Evolutionary conservation across 352 stramenopile genomes (phyloP).

Genomic region (Phytophthora agathidicida): DNA sequence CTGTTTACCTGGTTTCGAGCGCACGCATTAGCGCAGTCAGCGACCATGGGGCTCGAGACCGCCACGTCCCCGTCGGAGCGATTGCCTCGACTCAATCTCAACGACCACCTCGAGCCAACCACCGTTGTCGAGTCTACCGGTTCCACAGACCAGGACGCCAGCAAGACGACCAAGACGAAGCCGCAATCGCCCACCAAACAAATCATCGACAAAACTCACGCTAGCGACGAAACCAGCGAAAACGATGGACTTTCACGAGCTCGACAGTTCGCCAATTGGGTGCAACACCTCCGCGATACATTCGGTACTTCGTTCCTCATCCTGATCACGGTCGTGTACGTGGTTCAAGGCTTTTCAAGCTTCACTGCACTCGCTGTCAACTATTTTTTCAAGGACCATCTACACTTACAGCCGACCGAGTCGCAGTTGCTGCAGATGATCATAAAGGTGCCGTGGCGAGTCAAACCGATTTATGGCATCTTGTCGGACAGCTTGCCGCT

Average conservation of each 20-base stretch:
- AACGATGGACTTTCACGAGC: constrained; percentile 16
- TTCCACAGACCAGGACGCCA: constrained; percentile 6
- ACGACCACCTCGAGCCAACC: constrained; percentile 15
- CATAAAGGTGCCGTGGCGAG: constrained; percentile 94
- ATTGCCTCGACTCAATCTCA: constrained; percentile 25
- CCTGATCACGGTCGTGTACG: constrained; percentile 88
- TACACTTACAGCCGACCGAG: constrained; percentile 93
- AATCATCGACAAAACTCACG: not conserved
- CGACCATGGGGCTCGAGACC: constrained; percentile 18
- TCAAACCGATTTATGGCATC: constrained; percentile 97
- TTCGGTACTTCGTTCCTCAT: constrained; percentile 77
- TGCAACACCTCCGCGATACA: constrained; percentile 56
- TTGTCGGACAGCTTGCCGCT: constrained; percentile 95
- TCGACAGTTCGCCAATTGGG: constrained; percentile 56
- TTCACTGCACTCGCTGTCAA: constrained; percentile 93
- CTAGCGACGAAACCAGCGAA: constrained; percentile 10
- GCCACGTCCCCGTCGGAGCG: constrained; percentile 15
- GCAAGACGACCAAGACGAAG: constrained; percentile 8
- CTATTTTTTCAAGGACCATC: constrained; percentile 97
- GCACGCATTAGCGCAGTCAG: constrained; percentile 10
- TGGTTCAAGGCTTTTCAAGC: constrained; percentile 94
- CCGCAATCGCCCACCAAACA: constrained; percentile 7
- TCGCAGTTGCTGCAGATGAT: constrained; percentile 93
- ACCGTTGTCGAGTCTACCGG: constrained; percentile 3
- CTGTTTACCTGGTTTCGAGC: constrained; percentile 6